Evolutionary conservation across 371 early-diverging fungal species (phyloP).

Genomic region (Mortierella sp.): DNA sequence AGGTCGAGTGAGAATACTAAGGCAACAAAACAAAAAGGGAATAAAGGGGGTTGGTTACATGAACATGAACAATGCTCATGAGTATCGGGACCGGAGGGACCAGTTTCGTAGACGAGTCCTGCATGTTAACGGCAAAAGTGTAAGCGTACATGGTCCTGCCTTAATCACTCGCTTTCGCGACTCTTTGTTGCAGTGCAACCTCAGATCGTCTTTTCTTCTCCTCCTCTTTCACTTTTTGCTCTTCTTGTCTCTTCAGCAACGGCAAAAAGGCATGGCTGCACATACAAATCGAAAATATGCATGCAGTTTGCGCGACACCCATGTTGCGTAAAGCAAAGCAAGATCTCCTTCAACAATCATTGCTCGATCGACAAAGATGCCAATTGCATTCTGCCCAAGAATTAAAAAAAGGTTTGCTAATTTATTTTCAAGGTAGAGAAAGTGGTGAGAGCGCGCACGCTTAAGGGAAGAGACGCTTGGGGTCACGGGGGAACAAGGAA

Average conservation of each 20-base stretch:
- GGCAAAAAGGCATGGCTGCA: background rate
- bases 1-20: background rate
- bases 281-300: background rate
- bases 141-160: too few species aligned
- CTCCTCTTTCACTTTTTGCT: background rate
- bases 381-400: too few species aligned
- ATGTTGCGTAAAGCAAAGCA: too few species aligned
- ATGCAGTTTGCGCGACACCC: background rate
- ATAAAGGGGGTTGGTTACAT: background rate
- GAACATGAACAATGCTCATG: background rate
- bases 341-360: background rate
- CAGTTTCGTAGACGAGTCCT: too few species aligned
- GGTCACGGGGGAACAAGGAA: conserved; percentile 99
- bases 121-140: too few species aligned
- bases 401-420: background rate
- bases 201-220: background rate
- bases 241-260: background rate
- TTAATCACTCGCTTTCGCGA: background rate
- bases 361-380: too few species aligned
- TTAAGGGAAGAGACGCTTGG: conserved; percentile 96
- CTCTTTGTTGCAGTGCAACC: background rate
- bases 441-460: background rate
- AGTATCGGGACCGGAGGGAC: too few species aligned
- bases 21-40: background rate
- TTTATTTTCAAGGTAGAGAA: background rate